phyloP scores from a whole-genome alignment of 768 basidiomycete species.

The Dentipellis sp. region DNA sequence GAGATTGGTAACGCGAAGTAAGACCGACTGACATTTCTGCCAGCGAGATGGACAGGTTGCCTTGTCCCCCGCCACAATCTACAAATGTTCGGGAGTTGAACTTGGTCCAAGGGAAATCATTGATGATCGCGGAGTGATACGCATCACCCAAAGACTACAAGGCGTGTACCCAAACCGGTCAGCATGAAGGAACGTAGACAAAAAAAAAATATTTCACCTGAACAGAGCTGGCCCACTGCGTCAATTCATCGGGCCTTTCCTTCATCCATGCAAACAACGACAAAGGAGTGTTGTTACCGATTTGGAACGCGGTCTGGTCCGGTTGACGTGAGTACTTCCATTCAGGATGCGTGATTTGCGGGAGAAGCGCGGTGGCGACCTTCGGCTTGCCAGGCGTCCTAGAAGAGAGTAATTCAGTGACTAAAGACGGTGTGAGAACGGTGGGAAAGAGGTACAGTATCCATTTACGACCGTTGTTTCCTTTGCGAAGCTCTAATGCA shows the following conservation, averaged over 20 bases:
- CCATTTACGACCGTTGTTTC: conserved; percentile 12
- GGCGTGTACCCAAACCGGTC: neutral
- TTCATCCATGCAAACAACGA: conserved; percentile 11
- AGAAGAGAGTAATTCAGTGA: neutral
- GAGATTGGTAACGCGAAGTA: neutral
- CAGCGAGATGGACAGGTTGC: conserved; percentile 4
- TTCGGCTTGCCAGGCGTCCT: conserved; percentile 13
- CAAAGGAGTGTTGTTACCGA: conserved; percentile 5
- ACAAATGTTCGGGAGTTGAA: neutral
- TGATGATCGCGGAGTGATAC: conserved; percentile 1
- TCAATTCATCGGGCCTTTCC: conserved; percentile 1
- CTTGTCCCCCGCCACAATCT: conserved; percentile 5
- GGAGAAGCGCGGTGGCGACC: conserved; percentile 5
- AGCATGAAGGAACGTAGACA: neutral
- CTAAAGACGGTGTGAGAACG: neutral
- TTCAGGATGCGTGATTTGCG: conserved; percentile 10
- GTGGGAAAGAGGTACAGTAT: conserved; percentile 5
- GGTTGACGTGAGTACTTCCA: conserved; percentile 13
- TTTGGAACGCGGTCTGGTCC: conserved; percentile 8
- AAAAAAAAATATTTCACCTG: neutral
- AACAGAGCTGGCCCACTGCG: conserved; percentile 5
- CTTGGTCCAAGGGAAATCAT: conserved; percentile 2
- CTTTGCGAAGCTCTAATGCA: conserved; percentile 9
- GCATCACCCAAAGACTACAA: conserved; percentile 2
- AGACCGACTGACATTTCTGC: neutral